Base-by-base conservation (phyloP, 1,139 yeast genomes). In the Pichia inconspicua region DNA sequence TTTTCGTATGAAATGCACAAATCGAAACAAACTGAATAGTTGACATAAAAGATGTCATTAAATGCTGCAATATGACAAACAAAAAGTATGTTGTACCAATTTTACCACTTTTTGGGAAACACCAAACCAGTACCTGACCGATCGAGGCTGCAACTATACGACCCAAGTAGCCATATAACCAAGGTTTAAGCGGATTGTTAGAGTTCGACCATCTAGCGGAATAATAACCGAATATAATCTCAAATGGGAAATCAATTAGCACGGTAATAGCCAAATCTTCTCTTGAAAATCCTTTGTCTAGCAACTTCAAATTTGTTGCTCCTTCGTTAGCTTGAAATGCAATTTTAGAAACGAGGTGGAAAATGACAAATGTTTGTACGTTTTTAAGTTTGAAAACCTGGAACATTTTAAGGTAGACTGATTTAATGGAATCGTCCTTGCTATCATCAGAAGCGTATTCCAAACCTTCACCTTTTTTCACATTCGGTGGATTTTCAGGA, bases 261-360 rank as follows among this genome's bases (percentile, higher is more conserved):
- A 92, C 98, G 0, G 97, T 87, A 15, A 92, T 78, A 1, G 97
- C 95, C 42, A 92, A 72, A 64, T 92, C 97, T 65, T 92, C 98
- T 61, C 90, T 87, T 35, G 94, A 81, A 46, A 92, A 78, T 0
- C 99, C 99, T 61, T 84, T 84, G 63, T 92, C 99, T n/a, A 92
- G 70, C 27, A 94, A 71, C 62, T 90, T 92, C 58, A 92, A 74
- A 61, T 90, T 90, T 1, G 98, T 92, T 25, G 95, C 97, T 5
- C 95, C 90, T 64, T 92, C 99, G 59, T 90, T 92, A 19, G 92
- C 95, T 63, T 90, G 96, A 64, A 92, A 94, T 5, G 96, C 98
- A 49, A 92, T 74, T 63, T 92, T 92, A 37, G 96, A 84, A 15
- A 88, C 65, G 42, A 92, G 66, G 59, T 89, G 89, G 12, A 94